phyloP scores from a whole-genome alignment of 169 alveolate genomes.

The Plasmodium yoelii region DNA sequence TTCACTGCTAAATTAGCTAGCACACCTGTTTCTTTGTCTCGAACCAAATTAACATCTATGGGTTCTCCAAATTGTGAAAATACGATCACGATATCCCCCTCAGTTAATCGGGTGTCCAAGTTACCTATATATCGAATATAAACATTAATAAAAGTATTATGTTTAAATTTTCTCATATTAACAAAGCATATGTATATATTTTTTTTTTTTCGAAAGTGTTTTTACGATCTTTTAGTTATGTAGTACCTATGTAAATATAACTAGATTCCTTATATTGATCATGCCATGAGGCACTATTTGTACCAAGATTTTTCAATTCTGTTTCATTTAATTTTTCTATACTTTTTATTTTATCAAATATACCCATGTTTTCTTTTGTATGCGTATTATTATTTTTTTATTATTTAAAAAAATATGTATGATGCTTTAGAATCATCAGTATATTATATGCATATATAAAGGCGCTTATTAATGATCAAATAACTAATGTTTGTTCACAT shows the following conservation, averaged over 20 bases:
- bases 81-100: slow-evolving; percentile 97
- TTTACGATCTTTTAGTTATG: too few species aligned
- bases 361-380: slow-evolving; percentile 32
- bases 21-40: slow-evolving; percentile 96
- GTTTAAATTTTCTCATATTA: too few species aligned
- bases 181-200: too few species aligned
- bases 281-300: slow-evolving; percentile 88
- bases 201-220: too few species aligned
- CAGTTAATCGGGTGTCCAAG: slow-evolving; percentile 95
- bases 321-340: slow-evolving; percentile 81
- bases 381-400: not conserved
- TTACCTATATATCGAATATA: slow-evolving; percentile 87
- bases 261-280: slow-evolving; percentile 85
- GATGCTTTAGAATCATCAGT: too few species aligned
- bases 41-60: slow-evolving; percentile 94
- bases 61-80: slow-evolving; percentile 98
- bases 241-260: slow-evolving; percentile 81
- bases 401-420: too few species aligned
- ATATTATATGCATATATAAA: too few species aligned
- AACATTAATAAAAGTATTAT: too few species aligned
- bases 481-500: too few species aligned
- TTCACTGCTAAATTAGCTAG: not conserved
- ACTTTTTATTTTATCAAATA: slow-evolving; percentile 56
- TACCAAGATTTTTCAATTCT: slow-evolving; percentile 83
- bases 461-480: too few species aligned